A percentile compares a stretch with the other conserved stretches of the same genome.
Conservation (phyloP, 108 stramenopile genomes). For the Skeletonema menzelii region DNA sequence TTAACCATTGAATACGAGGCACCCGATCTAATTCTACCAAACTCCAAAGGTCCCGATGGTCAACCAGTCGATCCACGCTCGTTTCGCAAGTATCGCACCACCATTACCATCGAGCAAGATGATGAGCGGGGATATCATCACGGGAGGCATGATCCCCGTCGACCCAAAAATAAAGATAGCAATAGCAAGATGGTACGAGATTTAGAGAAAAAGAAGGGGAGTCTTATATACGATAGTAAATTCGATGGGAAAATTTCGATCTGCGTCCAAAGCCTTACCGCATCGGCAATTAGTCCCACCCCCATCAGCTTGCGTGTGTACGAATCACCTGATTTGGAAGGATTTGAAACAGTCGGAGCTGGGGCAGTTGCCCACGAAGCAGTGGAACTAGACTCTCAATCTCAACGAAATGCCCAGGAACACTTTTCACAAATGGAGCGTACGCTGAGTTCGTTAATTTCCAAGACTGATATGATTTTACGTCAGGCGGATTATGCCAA, state of each 20-base stretch:
- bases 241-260: constrained; percentile 49
- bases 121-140: constrained; percentile 31
- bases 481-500: constrained; percentile 73
- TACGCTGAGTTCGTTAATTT: constrained; percentile 51
- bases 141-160: constrained; percentile 17
- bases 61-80: constrained; percentile 28
- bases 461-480: constrained; percentile 63
- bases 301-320: constrained; percentile 35
- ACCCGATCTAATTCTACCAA: constrained; percentile 43
- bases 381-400: constrained; percentile 26
- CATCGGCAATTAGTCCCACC: constrained; percentile 30
- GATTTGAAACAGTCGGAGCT: constrained; percentile 23
- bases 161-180: constrained; percentile 9
- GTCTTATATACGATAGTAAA: constrained; percentile 35
- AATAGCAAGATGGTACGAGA: constrained; percentile 21
- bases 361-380: constrained; percentile 10
- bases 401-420: constrained; percentile 39
- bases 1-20: constrained; percentile 62
- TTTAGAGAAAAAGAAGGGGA: constrained; percentile 45
- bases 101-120: constrained; percentile 31
- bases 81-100: constrained; percentile 34
- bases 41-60: constrained; percentile 27
- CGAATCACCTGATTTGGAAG: constrained; percentile 41
- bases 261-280: constrained; percentile 43
- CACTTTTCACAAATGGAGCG: constrained; percentile 74